Evolutionary conservation across 2,329 filamentous ascomycete genomes (phyloP).

Genomic region (Aspergillus caelatus): DNA sequence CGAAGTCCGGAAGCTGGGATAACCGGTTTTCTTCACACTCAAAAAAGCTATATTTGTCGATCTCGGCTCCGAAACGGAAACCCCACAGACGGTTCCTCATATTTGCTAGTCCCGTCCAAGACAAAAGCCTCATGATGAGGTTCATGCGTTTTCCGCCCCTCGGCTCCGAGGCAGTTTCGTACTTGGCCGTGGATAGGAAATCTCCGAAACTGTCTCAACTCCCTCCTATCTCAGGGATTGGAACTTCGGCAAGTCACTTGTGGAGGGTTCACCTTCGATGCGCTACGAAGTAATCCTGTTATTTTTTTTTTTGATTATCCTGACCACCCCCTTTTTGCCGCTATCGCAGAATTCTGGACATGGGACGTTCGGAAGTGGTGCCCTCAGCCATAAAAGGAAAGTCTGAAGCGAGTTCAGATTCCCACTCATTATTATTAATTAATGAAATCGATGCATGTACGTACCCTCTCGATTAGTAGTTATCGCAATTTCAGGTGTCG

Average conservation of each 20-base stretch:
- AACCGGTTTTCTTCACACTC: not conserved
- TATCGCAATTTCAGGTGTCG: not conserved
- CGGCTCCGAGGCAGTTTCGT: not conserved
- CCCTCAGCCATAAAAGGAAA: not conserved
- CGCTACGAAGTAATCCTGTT: not conserved
- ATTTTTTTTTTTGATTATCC: not conserved
- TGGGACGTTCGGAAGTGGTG: not conserved
- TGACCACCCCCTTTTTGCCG: not conserved
- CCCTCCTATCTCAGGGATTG: not conserved
- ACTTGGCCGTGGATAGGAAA: not conserved
- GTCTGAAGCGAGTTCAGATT: not conserved
- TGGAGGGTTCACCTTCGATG: not conserved
- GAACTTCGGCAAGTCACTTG: not conserved
- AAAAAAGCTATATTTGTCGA: not conserved
- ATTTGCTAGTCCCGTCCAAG: not conserved
- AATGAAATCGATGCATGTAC: not conserved
- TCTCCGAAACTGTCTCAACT: not conserved
- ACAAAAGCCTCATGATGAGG: not conserved
- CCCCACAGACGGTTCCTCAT: constrained; percentile 2
- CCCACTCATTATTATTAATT: not conserved
- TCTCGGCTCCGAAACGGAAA: constrained; percentile 10
- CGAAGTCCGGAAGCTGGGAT: constrained; percentile 9
- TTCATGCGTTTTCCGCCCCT: not conserved
- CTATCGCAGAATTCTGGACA: not conserved
- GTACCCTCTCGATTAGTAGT: not conserved